These are phyloP conservation scores for Hypoxylon sp. DNA, from an alignment of 2,329 filamentous ascomycete genomes.

Conservation along the genomic window DNA sequence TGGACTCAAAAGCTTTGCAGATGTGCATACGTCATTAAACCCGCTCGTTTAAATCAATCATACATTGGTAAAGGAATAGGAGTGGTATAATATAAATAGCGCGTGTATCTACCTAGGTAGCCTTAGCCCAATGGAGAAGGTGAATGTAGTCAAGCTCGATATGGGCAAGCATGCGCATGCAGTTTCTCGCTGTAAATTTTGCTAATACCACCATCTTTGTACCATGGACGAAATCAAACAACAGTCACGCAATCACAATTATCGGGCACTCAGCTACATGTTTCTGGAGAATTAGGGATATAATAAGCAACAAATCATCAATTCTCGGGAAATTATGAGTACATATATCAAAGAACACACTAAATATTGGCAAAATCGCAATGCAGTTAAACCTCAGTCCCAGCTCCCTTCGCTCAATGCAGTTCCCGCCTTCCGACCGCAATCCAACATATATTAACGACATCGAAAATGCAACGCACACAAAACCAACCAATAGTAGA, in stretches of 20 bases:
- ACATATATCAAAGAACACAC: not conserved
- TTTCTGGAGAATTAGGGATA: not conserved
- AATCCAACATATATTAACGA: conserved; percentile 6
- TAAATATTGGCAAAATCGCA: not conserved
- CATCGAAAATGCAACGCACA: conserved; percentile 16
- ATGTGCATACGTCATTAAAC: conserved; percentile 10
- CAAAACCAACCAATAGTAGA: conserved; percentile 7
- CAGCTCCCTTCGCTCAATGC: conserved; percentile 7
- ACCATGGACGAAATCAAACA: too few species aligned
- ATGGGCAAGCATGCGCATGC: not conserved
- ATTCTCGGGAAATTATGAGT: not conserved
- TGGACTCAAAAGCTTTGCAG: not conserved
- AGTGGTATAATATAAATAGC: conserved; percentile 6
- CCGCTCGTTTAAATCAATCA: not conserved
- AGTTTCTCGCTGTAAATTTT: not conserved
- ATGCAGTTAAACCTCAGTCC: not conserved
- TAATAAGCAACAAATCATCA: not conserved
- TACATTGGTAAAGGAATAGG: not conserved
- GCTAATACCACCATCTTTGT: not conserved
- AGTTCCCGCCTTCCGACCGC: conserved; percentile 4
- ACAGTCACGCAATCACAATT: not conserved
- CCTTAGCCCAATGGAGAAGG: conserved; percentile 35
- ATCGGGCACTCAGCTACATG: too few species aligned
- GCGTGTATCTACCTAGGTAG: conserved; percentile 5
- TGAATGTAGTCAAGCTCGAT: not conserved